Conservation (phyloP, 164 flowering plant genomes). For the Vitis cinerea region DNA sequence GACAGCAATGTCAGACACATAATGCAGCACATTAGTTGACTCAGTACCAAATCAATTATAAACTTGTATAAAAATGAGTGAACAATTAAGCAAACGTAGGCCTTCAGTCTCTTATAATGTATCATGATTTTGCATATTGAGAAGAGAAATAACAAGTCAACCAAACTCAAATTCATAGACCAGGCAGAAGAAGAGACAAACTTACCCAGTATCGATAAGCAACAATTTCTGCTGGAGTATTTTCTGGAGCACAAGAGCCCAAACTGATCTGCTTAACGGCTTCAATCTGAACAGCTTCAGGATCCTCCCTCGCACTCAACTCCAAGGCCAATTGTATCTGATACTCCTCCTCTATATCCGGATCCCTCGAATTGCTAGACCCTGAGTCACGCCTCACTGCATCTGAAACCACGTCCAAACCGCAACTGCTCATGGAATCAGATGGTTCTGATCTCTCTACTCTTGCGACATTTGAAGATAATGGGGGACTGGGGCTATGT, state of each 20-base stretch:
- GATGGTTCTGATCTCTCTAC: conserved; percentile 46
- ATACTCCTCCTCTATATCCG: conserved; percentile 87
- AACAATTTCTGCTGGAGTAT: conserved; percentile 81
- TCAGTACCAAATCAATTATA: no score
- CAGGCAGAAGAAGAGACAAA: conserved; percentile 5
- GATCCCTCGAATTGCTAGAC: conserved; percentile 60
- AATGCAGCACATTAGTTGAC: no score
- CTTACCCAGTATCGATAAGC: conserved; percentile 95
- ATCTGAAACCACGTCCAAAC: conserved; percentile 45
- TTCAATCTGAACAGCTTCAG: conserved; percentile 94
- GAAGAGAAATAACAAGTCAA: not conserved
- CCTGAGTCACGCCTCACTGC: conserved; percentile 47
- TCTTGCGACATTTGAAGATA: conserved; percentile 44
- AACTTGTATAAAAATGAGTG: no score
- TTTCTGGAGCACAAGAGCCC: conserved; percentile 70
- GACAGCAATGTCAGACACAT: no score
- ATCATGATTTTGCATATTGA: not conserved
- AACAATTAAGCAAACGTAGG: no score
- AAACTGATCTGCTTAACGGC: conserved; percentile 96
- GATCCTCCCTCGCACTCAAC: conserved; percentile 94
- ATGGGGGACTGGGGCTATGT: conserved; percentile 55
- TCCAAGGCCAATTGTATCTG: conserved; percentile 93
- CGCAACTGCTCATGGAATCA: conserved; percentile 39
- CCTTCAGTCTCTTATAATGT: no score
- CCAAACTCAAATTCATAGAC: not conserved